These are phyloP conservation scores for Zelopaecilomyces penicillatus DNA, from an alignment of 2,329 filamentous ascomycete genomes.

Conservation along the genomic window DNA sequence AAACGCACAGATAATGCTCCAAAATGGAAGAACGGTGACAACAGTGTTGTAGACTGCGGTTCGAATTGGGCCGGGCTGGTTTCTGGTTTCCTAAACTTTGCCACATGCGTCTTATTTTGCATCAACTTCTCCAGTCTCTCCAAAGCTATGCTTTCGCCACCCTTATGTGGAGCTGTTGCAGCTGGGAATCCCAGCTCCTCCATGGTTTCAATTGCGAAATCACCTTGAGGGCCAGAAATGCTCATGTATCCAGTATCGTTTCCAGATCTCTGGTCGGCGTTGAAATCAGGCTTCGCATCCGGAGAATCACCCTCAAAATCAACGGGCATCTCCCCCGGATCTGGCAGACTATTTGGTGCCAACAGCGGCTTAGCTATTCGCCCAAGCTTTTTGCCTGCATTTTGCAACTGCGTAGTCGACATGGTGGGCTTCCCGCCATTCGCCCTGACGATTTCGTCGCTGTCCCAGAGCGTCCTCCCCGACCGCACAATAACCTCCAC, in stretches of 20 bases:
- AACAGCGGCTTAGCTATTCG: conserved; percentile 52
- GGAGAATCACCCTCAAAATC: conserved; percentile 49
- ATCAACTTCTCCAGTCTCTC: conserved; percentile 50
- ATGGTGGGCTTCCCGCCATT: conserved; percentile 65
- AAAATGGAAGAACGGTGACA: conserved; percentile 69
- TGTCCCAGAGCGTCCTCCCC: conserved; percentile 66
- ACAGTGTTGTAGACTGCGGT: conserved; percentile 63
- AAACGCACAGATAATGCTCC: conserved; percentile 61
- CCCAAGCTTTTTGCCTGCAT: conserved; percentile 55
- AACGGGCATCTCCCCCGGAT: conserved; percentile 55
- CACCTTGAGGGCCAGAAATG: conserved; percentile 57
- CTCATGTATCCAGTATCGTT: conserved; percentile 49
- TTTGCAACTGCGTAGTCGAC: conserved; percentile 60
- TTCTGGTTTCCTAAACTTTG: conserved; percentile 67
- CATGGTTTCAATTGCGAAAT: conserved; percentile 64
- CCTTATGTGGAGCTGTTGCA: conserved; percentile 58
- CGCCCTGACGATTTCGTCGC: conserved; percentile 56
- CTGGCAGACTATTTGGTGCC: conserved; percentile 50
- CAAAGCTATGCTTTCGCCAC: conserved; percentile 61
- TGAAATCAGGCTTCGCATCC: conserved; percentile 48
- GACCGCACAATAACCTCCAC: conserved; percentile 57
- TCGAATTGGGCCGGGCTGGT: conserved; percentile 67
- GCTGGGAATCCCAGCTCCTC: conserved; percentile 59
- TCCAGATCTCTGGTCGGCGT: conserved; percentile 43
- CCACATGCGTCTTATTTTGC: conserved; percentile 55